Evolutionary conservation across 2,329 filamentous ascomycete genomes (phyloP), one percentile per base, ranked within the genome.

Genomic region (Colletotrichum sp.): DNA sequence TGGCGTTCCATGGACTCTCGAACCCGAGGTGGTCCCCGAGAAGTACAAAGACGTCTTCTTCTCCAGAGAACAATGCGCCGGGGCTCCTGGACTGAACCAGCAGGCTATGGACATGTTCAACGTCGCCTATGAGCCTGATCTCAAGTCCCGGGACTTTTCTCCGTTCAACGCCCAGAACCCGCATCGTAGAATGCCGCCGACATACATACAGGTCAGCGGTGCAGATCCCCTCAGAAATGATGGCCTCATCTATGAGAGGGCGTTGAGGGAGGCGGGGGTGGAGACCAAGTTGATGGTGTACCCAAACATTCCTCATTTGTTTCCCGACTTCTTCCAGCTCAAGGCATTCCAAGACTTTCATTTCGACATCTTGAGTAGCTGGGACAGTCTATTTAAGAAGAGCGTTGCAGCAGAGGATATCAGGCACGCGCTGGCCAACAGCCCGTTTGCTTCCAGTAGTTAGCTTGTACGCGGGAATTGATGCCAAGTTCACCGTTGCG

Each of bases 161-260:
- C 83, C 84, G 3, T 79, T 86, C 24, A 80, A 85, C 66, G 81
- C 78, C 55, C 73, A 77, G 30, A 82, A 72, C 1, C 73, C 77
- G 4, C 81, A 85, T 71, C 74, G 73, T 10, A 82, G 78, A 3
- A 80, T 89, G 36, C 88, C 88, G 10, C 83, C 82, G 1, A 84
- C 86, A 1, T 90, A 89, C 79, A 80, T 91, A 2, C 88, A 90
- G 78, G 83, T 90, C 1, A 85, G 84, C 76, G 89, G 89, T 13
- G 74, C 87, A 74, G 90, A 91, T 79, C 85, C 86, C 1, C 78
- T 89, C 5, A 81, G 90, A 5, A 90, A 92, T 74, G 89, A 91
- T 70, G 87, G 83, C 0, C 73, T 91, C 62, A 85, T 91, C 0
- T 91, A 90, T 77, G 88, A 89, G 76, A 80, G 84, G 55, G 79